These are phyloP conservation scores for Stagonosporopsis chrysanthemi DNA, from an alignment of 2,329 filamentous ascomycete genomes.

Conservation along the genomic window DNA sequence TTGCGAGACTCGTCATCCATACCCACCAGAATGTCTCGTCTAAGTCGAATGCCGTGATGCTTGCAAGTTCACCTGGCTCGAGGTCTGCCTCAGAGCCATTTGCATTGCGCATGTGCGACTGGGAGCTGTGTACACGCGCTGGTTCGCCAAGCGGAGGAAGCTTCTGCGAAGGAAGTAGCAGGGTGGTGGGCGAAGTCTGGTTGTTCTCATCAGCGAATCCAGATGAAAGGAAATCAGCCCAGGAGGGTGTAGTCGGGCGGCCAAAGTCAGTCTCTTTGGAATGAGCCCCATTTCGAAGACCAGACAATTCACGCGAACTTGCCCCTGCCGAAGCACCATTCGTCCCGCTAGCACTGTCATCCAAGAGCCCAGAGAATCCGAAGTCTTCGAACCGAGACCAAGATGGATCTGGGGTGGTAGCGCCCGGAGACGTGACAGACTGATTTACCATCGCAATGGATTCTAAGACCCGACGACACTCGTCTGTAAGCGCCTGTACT, in stretches of 20 bases:
- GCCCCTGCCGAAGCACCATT: constrained; percentile 37
- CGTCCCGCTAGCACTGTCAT: constrained; percentile 64
- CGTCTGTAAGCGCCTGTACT: constrained; percentile 85
- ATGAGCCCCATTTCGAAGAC: constrained; percentile 70
- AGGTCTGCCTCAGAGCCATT: constrained; percentile 75
- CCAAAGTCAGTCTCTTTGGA: constrained; percentile 72
- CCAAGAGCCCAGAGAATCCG: constrained; percentile 80
- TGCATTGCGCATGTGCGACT: constrained; percentile 72
- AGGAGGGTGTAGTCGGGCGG: constrained; percentile 92
- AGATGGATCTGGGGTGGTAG: constrained; percentile 70
- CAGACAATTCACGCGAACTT: constrained; percentile 75
- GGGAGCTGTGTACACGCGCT: constrained; percentile 79
- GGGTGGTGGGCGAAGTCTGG: constrained; percentile 67
- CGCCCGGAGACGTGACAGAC: constrained; percentile 69
- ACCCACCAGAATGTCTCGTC: constrained; percentile 99
- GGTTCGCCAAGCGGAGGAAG: constrained; percentile 80
- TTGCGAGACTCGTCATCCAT: constrained; percentile 96
- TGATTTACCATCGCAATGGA: constrained; percentile 90
- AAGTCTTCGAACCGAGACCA: constrained; percentile 98
- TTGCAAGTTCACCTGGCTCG: constrained; percentile 93
- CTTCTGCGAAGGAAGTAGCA: constrained; percentile 91
- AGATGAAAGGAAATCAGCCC: constrained; percentile 96
- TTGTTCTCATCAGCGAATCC: constrained; percentile 83
- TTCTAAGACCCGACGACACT: constrained; percentile 88
- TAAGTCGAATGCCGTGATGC: constrained; percentile 82